Percentiles rank a stretch among this genome's conserved stretches.
phyloP scores from a whole-genome alignment of 192 early-diverging fungal species.

The Coemansia sp. region DNA sequence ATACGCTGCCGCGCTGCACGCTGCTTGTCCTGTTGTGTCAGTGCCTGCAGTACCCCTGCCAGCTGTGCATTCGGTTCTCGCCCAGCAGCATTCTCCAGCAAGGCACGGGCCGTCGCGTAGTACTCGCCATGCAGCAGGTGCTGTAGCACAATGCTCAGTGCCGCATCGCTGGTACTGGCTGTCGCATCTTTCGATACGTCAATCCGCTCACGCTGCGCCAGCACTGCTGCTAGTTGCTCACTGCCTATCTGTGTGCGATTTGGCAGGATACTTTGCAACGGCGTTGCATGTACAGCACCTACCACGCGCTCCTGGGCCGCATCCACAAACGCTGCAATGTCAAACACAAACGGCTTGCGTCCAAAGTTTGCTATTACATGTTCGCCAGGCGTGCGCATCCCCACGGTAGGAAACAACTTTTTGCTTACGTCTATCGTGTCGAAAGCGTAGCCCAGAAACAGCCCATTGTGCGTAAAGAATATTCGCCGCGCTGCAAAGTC shows the following conservation, averaged over 20 bases:
- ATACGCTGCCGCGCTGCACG: constrained; percentile 48
- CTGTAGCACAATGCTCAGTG: constrained; percentile 62
- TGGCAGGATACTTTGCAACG: constrained; percentile 14
- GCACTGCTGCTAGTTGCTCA: constrained; percentile 3
- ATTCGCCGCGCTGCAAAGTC: constrained; percentile 74
- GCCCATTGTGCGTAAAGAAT: constrained; percentile 94
- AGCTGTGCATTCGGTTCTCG: constrained; percentile 12
- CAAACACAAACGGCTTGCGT: constrained; percentile 57
- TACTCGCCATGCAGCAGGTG: constrained; percentile 87
- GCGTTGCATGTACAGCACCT: constrained; percentile 2
- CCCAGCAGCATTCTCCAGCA: constrained; percentile 53
- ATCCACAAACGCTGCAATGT: constrained; percentile 51
- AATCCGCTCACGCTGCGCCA: constrained; percentile 8
- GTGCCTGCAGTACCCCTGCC: constrained; percentile 16
- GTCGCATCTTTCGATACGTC: not conserved
- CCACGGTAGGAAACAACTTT: constrained; percentile 59
- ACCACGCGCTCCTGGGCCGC: constrained; percentile 27
- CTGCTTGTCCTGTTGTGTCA: constrained; percentile 35
- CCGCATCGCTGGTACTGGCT: constrained; percentile 16
- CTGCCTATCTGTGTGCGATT: not conserved
- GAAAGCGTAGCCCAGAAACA: constrained; percentile 62
- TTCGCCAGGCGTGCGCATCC: constrained; percentile 60
- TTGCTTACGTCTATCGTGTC: constrained; percentile 29
- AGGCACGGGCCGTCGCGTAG: constrained; percentile 68
- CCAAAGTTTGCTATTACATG: constrained; percentile 63